Conservation (phyloP, 805 yeast genomes). For the Blastobotrys attinorum region DNA sequence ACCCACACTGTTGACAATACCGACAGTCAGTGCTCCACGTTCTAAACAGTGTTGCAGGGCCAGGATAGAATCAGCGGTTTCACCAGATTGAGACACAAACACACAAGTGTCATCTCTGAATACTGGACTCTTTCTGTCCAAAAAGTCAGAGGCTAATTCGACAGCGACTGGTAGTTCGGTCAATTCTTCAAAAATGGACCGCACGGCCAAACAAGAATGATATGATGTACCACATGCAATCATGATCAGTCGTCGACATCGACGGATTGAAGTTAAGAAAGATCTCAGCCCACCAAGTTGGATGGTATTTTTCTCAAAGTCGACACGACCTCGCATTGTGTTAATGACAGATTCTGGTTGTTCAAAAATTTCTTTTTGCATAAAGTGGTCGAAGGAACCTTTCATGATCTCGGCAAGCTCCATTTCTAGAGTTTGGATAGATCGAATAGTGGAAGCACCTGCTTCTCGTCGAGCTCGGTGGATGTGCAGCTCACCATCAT, state of each 20-base stretch:
- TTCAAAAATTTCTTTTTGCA: slow-evolving; percentile 98
- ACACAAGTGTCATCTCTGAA: slow-evolving; percentile 97
- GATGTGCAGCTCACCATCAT: slow-evolving; percentile 96
- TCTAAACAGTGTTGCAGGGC: slow-evolving; percentile 94
- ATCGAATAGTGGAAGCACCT: slow-evolving; percentile 82
- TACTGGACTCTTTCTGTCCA: slow-evolving; percentile 93
- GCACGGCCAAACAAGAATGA: slow-evolving; percentile 95
- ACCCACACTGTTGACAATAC: slow-evolving; percentile 96
- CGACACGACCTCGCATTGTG: slow-evolving; percentile 99
- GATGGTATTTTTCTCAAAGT: slow-evolving; percentile 69
- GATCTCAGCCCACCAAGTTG: slow-evolving; percentile 85
- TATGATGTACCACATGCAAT: slow-evolving; percentile 99
- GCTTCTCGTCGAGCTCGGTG: slow-evolving; percentile 89
- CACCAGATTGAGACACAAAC: slow-evolving; percentile 98
- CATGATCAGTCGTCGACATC: slow-evolving; percentile 94
- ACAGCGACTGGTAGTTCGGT: slow-evolving; percentile 92
- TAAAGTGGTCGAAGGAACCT: slow-evolving; percentile 91
- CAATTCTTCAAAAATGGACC: slow-evolving; percentile 92
- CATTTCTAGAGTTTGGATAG: slow-evolving; percentile 93
- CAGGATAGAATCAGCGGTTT: slow-evolving; percentile 94
- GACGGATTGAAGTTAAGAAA: slow-evolving; percentile 79
- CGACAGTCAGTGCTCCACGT: slow-evolving; percentile 95
- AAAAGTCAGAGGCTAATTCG: slow-evolving; percentile 88
- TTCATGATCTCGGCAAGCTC: slow-evolving; percentile 97
- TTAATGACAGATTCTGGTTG: slow-evolving; percentile 98